Percentiles rank a stretch among this genome's conserved stretches.
Conservation (phyloP, 129 eudicot genomes). For the Flaveria sonorensis region DNA sequence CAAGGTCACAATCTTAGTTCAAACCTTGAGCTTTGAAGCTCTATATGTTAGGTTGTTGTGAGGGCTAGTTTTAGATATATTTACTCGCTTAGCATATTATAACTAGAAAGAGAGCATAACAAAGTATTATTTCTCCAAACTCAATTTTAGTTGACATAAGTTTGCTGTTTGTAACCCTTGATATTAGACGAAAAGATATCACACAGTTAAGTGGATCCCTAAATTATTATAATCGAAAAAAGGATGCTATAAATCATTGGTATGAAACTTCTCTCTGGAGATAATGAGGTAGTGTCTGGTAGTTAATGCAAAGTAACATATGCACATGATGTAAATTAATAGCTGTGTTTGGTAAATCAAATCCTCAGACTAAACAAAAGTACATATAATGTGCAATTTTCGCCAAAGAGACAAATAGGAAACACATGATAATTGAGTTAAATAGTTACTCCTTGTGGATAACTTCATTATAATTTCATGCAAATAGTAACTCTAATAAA, state of each 20-base stretch:
- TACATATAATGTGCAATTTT: conserved; percentile 3
- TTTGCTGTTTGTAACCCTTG: conserved; percentile 10
- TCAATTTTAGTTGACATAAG: background rate
- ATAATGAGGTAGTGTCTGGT: conserved; percentile 12
- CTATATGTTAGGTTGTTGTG: conserved; percentile 1
- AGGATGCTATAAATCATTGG: background rate
- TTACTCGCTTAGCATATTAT: background rate
- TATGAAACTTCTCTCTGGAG: conserved; percentile 9
- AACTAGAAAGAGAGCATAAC: background rate
- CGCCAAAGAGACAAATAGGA: background rate
- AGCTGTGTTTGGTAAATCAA: conserved; percentile 16
- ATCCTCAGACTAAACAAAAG: background rate
- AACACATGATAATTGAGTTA: conserved; percentile 3
- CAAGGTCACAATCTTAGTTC: conserved; percentile 15
- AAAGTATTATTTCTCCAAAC: background rate
- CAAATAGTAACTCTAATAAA: conserved; percentile 4
- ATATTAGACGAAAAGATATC: conserved; percentile 10
- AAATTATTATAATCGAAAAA: background rate
- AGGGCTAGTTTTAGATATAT: background rate
- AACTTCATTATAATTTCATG: conserved; percentile 9
- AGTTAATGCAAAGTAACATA: background rate
- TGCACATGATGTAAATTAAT: conserved; percentile 3
- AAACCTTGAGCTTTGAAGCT: background rate
- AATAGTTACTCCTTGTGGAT: conserved; percentile 6
- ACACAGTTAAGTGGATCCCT: background rate